Conservation (phyloP, 2,329 filamentous ascomycete genomes). For the Aureobasidium sp. region DNA sequence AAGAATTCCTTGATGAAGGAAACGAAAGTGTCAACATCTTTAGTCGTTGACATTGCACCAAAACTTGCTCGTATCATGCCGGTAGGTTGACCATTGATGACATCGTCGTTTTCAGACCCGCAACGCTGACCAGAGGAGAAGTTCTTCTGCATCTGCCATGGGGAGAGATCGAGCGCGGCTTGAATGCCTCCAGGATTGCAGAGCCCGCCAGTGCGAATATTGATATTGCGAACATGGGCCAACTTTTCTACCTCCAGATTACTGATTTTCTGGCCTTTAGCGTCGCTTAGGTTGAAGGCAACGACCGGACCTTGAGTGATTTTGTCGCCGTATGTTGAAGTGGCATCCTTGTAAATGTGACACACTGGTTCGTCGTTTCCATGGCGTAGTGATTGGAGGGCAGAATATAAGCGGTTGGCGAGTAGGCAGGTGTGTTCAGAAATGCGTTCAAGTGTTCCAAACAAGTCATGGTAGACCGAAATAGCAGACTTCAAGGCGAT, state of each 20-base stretch:
- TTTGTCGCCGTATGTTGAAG: slow-evolving; percentile 36
- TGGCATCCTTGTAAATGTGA: slow-evolving; percentile 51
- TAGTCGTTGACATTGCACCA: slow-evolving; percentile 78
- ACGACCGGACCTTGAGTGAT: slow-evolving; percentile 63
- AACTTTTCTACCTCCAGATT: slow-evolving; percentile 84
- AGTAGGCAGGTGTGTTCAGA: slow-evolving; percentile 66
- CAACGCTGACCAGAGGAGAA: slow-evolving; percentile 81
- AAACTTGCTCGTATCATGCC: slow-evolving; percentile 81
- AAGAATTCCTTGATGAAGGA: slow-evolving; percentile 30
- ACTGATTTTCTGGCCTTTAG: slow-evolving; percentile 66
- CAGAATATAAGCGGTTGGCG: slow-evolving; percentile 50
- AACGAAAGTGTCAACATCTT: slow-evolving; percentile 67
- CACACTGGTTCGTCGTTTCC: slow-evolving; percentile 61
- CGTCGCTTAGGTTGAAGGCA: slow-evolving; percentile 73
- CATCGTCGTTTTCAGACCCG: slow-evolving; percentile 74
- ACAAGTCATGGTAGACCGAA: slow-evolving; percentile 60
- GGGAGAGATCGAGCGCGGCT: slow-evolving; percentile 60
- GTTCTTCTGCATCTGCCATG: slow-evolving; percentile 77
- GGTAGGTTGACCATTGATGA: slow-evolving; percentile 78
- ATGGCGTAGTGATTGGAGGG: slow-evolving; percentile 58
- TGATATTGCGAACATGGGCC: slow-evolving; percentile 68
- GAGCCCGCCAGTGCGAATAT: slow-evolving; percentile 78
- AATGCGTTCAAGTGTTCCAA: slow-evolving; percentile 58
- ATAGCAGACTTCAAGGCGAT: slow-evolving; percentile 75
- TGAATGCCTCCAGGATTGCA: slow-evolving; percentile 90